Conservation (phyloP, 192 early-diverging fungal species). For the Dimargaris cristalligena region DNA sequence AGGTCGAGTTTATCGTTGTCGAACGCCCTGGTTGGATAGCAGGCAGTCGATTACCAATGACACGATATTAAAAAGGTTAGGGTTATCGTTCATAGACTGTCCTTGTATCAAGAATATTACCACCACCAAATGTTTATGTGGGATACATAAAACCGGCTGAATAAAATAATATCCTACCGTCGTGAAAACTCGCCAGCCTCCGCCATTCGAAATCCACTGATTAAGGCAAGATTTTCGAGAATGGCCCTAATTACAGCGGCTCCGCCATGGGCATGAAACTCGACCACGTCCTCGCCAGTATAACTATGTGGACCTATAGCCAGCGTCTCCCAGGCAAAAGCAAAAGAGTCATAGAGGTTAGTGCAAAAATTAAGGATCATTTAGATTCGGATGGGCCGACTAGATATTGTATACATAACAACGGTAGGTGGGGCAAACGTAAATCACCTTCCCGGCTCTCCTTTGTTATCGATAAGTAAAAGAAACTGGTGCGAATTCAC, state of each 20-base stretch:
- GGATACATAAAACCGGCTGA: neutral
- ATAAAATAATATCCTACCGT: conserved; percentile 20
- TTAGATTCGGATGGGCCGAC: too few relatives aligned
- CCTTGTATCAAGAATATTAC: neutral
- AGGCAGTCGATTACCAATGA: neutral
- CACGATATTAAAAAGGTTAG: neutral
- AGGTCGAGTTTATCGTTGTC: conserved; percentile 56
- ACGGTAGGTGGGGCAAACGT: too few relatives aligned
- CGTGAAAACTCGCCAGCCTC: conserved; percentile 59
- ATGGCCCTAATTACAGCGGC: conserved; percentile 43
- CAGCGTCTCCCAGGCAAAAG: too few relatives aligned
- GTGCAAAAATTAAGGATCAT: neutral
- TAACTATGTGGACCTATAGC: conserved; percentile 49
- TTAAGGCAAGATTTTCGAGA: conserved; percentile 27
- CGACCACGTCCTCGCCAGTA: conserved; percentile 59
- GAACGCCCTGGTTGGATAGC: conserved; percentile 31
- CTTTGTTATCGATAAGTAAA: too few relatives aligned
- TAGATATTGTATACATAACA: too few relatives aligned
- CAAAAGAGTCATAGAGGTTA: neutral
- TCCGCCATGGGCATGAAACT: conserved; percentile 62
- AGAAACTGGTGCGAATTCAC: too few relatives aligned
- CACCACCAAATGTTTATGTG: neutral
- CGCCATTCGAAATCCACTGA: conserved; percentile 39
- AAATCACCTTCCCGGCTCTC: too few relatives aligned
- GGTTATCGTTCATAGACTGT: neutral